phyloP scores from a whole-genome alignment of 495 filamentous ascomycete species.

The Trypethelium eluteriae region DNA sequence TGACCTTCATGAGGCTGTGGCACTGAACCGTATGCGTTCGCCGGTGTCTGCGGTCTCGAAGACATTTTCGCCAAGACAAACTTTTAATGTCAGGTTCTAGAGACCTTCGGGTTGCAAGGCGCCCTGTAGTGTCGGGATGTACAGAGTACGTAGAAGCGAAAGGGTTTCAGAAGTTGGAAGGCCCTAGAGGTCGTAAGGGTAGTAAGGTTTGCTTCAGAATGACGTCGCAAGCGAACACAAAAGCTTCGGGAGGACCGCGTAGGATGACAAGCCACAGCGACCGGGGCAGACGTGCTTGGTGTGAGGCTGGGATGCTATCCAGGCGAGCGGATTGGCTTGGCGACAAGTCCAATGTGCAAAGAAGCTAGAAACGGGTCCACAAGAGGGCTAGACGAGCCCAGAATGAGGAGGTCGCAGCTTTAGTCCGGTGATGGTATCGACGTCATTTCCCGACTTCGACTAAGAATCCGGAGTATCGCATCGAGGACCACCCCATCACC shows the following conservation, averaged over 20 bases:
- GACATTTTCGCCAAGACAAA: constrained; percentile 3
- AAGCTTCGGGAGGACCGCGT: neutral
- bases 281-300: neutral
- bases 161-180: neutral
- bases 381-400: neutral
- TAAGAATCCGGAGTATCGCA: neutral
- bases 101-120: no score
- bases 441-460: neutral
- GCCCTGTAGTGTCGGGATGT: no score
- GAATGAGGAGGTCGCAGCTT: neutral
- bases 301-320: neutral
- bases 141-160: neutral
- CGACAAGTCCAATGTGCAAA: neutral
- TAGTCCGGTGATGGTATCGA: neutral
- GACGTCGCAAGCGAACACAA: constrained; percentile 1
- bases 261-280: neutral
- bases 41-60: constrained; percentile 26
- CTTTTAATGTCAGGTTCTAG: no score
- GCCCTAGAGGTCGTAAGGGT: neutral
- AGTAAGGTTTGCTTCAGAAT: neutral
- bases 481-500: no score
- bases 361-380: neutral
- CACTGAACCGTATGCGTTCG: constrained; percentile 24
- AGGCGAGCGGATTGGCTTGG: neutral
- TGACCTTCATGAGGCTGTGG: constrained; percentile 28